Evolutionary conservation across 2,329 filamentous ascomycete species (phyloP), one percentile per base, ranked within the genome.

Genomic region (Ophiostoma australiae): DNA sequence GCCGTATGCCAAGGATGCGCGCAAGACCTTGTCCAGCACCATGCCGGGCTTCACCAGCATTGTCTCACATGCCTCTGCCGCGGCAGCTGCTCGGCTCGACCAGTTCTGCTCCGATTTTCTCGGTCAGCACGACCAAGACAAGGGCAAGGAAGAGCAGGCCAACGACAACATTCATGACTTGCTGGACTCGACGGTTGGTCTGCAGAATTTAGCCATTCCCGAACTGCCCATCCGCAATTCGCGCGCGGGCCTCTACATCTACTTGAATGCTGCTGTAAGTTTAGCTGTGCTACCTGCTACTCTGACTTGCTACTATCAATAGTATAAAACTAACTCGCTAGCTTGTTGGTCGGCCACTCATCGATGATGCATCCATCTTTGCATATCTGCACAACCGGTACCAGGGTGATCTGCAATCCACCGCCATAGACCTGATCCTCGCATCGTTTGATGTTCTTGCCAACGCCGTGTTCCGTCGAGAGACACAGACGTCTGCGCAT

Each of bases 381-480:
- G 91, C 87, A 68, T 95, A 94, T 79, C 81, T 98, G 61, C 89
- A 93, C 76, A 92, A 94, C 75, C 87, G 94, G 78, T 97, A 97
- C 77, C 55, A 71, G 86, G 91, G 90, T 55, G 91, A 97, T 76
- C 85, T 91, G 61, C 91, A 94, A 78, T 85, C 87, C 15, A 89
- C 93, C 65, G 88, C 91, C 0, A 88, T 93, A 70, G 93, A 97
- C 76, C 84, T 98, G 1, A 91, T 98, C 61, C 86, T 94, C 11
- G 92, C 93, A 1, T 90, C 93, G 0, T 98, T 99, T 76, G 94
- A 98, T 76, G 86, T 96, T 5, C 83, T 99, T 20, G 91, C 93
- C 48, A 97, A 97, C 76, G 91, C 91, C 5, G 91, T 94, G 73
- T 92, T 95, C 75, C 87, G 84, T 6, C 85, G 84, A 63, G 85